Base-by-base conservation (phyloP, 345 rosid genomes). In the Pelargonium nanum region DNA sequence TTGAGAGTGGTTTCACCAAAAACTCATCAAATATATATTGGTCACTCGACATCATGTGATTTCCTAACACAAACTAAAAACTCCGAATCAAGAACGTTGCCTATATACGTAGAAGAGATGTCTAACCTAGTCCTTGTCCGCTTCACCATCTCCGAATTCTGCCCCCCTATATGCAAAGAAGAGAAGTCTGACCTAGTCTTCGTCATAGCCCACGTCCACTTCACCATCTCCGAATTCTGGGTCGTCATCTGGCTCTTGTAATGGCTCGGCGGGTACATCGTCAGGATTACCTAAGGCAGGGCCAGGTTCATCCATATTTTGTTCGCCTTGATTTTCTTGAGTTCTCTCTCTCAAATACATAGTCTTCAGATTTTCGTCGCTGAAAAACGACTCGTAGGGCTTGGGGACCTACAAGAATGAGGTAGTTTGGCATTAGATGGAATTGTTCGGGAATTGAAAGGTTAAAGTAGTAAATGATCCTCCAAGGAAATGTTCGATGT, bases 321-420 rank as follows among this genome's bases (percentile, higher is more conserved):
- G 80, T 1, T 28, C 26, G 16, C n/a, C 70, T 3, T 24, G 24
- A 5, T 30, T 72, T 52, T 57, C 87, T 19, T 24, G 24, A 12
- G 32, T 65, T 5, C 19, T 66, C 53, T 40, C 48, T 24, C 53
- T 66, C 24, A 55, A 71, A 66, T 60, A 80, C 83, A 84, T 73
- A 5, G 69, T 68, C 56, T 81, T 82, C 70, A 87, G 60, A 72
- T 75, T 81, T 65, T 77, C 77, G 2, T 89, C 91, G 44, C 69
- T 77, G 67, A 89, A 85, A 77, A 82, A 84, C 5, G 81, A 67
- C 50, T 63, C 45, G 56, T 81, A 75, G 3, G 99, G 97, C 80
- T 89, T 93, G 16, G 84, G 75, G 4, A 89, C 97, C 98, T 91
- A 77, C 74, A 60, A 70, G 48, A 56, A 19, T 23, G 19, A 54